These are phyloP conservation scores for Euphorbia corollata DNA, from an alignment of 441 rosid species.

Conservation along the genomic window DNA sequence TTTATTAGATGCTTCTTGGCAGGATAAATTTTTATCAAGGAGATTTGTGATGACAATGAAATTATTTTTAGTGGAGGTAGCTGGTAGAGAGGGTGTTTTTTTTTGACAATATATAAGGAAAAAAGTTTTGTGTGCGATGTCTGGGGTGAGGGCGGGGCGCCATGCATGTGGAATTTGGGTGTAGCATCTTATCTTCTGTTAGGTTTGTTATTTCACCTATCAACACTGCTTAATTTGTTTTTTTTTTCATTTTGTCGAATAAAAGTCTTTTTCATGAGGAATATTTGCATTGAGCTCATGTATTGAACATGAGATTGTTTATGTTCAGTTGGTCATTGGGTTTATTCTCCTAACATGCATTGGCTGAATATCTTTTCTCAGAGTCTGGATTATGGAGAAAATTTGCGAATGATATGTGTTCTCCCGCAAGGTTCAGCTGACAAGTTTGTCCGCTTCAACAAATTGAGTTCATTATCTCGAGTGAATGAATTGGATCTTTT, in stretches of 20 bases:
- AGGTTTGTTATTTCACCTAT: not conserved
- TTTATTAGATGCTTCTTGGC: not conserved
- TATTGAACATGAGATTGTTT: not conserved
- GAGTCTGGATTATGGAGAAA: conserved; percentile 49
- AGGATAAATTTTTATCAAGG: not conserved
- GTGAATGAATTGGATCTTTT: conserved; percentile 66
- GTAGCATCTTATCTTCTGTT: not conserved
- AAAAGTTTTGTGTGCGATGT: not conserved
- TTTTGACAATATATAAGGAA: too few relatives aligned
- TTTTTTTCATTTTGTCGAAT: not conserved
- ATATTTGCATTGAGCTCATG: not conserved
- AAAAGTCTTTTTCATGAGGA: not conserved
- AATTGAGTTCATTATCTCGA: conserved; percentile 47
- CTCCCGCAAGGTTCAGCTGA: conserved; percentile 48
- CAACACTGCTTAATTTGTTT: not conserved
- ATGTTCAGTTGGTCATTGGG: not conserved
- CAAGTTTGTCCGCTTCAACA: conserved; percentile 38
- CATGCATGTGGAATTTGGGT: too few relatives aligned
- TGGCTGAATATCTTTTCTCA: conserved; percentile 24
- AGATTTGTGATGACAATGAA: not conserved
- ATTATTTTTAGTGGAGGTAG: not conserved
- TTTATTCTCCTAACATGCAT: conserved; percentile 15
- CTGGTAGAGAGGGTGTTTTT: not conserved
- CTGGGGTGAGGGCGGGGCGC: too few relatives aligned
- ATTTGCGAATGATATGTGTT: conserved; percentile 41